Evolutionary conservation across 768 basidiomycete genomes (phyloP).

Genomic region (Leccinum variicolor): DNA sequence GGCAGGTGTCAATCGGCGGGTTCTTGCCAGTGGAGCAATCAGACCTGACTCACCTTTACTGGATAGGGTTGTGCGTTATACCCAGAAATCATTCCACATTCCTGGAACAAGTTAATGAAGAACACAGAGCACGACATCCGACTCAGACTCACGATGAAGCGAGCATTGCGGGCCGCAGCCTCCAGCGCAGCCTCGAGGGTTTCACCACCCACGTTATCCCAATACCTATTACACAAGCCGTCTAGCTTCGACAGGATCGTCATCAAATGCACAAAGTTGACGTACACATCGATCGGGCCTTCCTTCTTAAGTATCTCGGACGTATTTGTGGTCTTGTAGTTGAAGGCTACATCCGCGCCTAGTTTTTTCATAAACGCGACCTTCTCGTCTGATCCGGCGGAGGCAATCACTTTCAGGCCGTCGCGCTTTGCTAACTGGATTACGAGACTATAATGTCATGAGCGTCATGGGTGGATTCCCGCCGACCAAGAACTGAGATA

Average conservation of each 20-base stretch:
- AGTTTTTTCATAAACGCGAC: slow-evolving; percentile 55
- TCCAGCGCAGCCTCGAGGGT: slow-evolving; percentile 53
- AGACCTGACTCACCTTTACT: slow-evolving; percentile 6
- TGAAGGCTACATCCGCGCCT: slow-evolving; percentile 68
- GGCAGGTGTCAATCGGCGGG: background rate
- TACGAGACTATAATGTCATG: slow-evolving; percentile 33
- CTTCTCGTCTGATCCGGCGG: slow-evolving; percentile 70
- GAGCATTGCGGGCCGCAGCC: slow-evolving; percentile 39
- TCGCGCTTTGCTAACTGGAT: slow-evolving; percentile 49
- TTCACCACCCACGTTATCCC: slow-evolving; percentile 24
- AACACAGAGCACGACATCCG: too few relatives aligned
- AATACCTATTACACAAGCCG: slow-evolving; percentile 3
- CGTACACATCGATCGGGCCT: slow-evolving; percentile 53
- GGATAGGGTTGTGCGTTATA: slow-evolving; percentile 13
- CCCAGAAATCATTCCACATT: slow-evolving; percentile 30
- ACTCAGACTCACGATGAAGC: slow-evolving; percentile 41
- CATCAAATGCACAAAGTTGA: background rate
- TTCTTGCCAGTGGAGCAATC: slow-evolving; percentile 5
- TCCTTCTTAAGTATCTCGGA: slow-evolving; percentile 50
- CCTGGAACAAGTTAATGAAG: slow-evolving; percentile 13
- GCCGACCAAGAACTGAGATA: background rate
- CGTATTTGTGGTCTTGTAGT: slow-evolving; percentile 62
- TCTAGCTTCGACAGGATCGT: background rate
- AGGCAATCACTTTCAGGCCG: slow-evolving; percentile 64
- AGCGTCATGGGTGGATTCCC: slow-evolving; percentile 5